phyloP scores from a whole-genome alignment of 2,329 filamentous ascomycete genomes.

The Colletotrichum incanum region DNA sequence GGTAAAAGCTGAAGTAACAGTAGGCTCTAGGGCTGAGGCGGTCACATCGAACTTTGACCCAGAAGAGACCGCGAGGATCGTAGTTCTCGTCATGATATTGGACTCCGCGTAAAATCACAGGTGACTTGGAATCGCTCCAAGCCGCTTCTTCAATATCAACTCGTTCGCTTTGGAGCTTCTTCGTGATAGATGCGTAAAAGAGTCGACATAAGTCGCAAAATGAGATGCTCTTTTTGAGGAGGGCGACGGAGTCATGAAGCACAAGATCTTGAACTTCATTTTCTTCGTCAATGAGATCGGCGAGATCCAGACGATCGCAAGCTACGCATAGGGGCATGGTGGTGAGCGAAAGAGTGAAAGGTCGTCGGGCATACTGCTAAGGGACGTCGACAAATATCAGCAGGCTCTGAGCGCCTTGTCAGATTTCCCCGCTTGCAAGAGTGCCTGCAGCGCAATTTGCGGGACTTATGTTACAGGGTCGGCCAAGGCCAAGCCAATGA shows the following conservation, averaged over 20 bases:
- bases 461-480: neutral
- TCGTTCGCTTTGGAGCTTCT: neutral
- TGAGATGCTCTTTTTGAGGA: neutral
- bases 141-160: neutral
- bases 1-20: constrained; percentile 10
- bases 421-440: neutral
- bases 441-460: neutral
- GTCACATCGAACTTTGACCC: constrained; percentile 3
- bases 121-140: neutral
- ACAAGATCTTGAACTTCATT: neutral
- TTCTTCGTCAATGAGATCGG: neutral
- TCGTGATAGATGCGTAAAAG: neutral
- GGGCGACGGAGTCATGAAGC: neutral
- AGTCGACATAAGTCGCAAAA: constrained; percentile 1
- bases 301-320: constrained; percentile 2
- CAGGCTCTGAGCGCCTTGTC: neutral
- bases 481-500: neutral
- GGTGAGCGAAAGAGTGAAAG: neutral
- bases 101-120: neutral
- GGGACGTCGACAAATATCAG: neutral
- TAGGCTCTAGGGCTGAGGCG: neutral
- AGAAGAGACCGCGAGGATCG: neutral
- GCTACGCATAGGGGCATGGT: neutral
- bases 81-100: neutral
- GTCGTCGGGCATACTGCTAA: neutral